Evolutionary conservation across 352 stramenopile genomes (phyloP).

Genomic region (Aphanomyces invadans): DNA sequence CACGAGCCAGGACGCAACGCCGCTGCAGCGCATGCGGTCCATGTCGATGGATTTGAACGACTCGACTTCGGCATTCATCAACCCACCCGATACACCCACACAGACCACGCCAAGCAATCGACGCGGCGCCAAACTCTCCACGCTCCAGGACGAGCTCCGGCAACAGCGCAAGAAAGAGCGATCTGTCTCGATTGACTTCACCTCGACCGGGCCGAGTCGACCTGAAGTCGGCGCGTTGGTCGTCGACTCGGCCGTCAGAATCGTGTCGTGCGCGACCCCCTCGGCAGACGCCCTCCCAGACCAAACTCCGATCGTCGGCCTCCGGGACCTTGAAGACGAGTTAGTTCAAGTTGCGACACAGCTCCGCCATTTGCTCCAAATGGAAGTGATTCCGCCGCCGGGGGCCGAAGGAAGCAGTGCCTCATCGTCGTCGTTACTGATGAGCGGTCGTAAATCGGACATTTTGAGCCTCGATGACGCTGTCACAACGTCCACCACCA

Average conservation of each 20-base stretch:
- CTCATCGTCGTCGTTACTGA: background rate
- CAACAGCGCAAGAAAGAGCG: slow-evolving; percentile 1
- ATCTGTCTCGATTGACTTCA: slow-evolving; percentile 1
- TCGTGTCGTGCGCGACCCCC: slow-evolving; percentile 10
- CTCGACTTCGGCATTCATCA: background rate
- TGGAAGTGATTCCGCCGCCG: background rate
- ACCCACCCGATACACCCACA: background rate
- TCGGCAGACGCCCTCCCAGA: slow-evolving; percentile 14
- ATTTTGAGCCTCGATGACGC: background rate
- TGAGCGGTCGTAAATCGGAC: background rate
- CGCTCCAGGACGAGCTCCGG: background rate
- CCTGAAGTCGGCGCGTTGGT: slow-evolving; percentile 4
- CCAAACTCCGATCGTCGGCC: background rate
- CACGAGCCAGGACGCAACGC: background rate
- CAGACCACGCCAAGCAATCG: background rate
- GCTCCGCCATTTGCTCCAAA: slow-evolving; percentile 2
- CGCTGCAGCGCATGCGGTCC: slow-evolving; percentile 18
- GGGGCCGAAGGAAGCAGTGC: background rate
- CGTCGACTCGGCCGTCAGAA: background rate
- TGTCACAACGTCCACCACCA: background rate
- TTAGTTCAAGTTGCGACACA: slow-evolving; percentile 8
- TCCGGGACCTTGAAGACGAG: slow-evolving; percentile 17
- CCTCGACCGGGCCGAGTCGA: background rate
- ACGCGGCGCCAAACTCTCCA: background rate
- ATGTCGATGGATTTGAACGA: slow-evolving; percentile 22